Conservation (phyloP, 768 basidiomycete genomes). For the Phylloporus sp. region DNA sequence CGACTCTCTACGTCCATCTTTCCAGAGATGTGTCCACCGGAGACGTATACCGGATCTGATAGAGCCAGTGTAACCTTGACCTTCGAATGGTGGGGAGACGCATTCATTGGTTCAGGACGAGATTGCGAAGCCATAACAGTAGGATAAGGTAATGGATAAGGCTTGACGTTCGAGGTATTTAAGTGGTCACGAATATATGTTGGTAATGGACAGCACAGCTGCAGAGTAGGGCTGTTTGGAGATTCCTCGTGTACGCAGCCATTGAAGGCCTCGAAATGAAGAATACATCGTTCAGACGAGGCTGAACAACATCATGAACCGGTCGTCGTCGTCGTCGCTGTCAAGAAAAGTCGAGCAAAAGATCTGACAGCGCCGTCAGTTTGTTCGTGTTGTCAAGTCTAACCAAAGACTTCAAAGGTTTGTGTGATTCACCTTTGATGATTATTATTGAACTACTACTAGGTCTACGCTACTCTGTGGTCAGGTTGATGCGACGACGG, state of each 20-base stretch:
- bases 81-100: slow-evolving; percentile 73
- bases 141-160: not conserved
- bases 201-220: slow-evolving; percentile 3
- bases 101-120: slow-evolving; percentile 70
- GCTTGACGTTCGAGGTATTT: slow-evolving; percentile 5
- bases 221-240: not conserved
- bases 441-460: too few species aligned
- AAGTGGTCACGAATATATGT: slow-evolving; percentile 11
- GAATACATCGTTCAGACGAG: slow-evolving; percentile 12
- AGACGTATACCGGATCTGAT: slow-evolving; percentile 57
- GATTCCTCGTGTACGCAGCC: slow-evolving; percentile 8
- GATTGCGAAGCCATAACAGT: slow-evolving; percentile 31
- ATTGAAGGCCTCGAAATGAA: slow-evolving; percentile 5
- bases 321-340: slow-evolving; percentile 1
- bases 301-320: slow-evolving; percentile 19
- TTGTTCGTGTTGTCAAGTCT: slow-evolving; percentile 19
- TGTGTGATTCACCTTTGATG: too few species aligned
- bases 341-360: not conserved
- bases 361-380: not conserved
- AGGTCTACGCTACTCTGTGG: too few species aligned
- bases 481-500: too few species aligned
- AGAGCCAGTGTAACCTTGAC: slow-evolving; percentile 65
- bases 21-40: slow-evolving; percentile 63
- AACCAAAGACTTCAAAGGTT: too few species aligned
- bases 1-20: slow-evolving; percentile 80